Base-by-base conservation (phyloP, 2,329 filamentous ascomycete species). In the Calycina herbarum region DNA sequence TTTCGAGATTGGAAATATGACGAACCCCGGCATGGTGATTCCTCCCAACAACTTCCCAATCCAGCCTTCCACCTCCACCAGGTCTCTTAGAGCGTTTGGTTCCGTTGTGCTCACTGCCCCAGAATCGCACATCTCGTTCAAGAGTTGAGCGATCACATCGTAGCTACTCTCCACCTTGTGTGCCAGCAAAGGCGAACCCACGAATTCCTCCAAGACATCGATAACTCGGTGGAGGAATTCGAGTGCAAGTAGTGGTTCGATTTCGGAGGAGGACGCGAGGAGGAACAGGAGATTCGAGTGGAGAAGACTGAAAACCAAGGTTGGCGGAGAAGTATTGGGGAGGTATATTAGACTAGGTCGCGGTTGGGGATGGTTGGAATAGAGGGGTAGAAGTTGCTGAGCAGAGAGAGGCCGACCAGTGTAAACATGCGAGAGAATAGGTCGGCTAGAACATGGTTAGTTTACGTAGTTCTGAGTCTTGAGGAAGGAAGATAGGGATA, bases 41-140 rank as follows among this genome's bases (percentile, higher is more conserved):
- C 91, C 93, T 58, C 93, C 92, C 20, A 99, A 81, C 63, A 99
- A 78, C 78, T 94, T 97, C 71, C 92, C 93, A 78, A 98, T 86
- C 80, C 93, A 90, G 38, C 92, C 93, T 68, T 96, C 93, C 17
- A 96, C 92, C 76, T 97, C 94, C 15, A 99, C 93, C 15, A 94
- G 83, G 76, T 99, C 95, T 73, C 93, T 86, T 74, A 99, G 80
- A 24, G 94, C 92, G 81, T 99, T 98, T 10, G 92, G 91, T 77
- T 99, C 95, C 0, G 94, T 97, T 64, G 93, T 96, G 74, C 86
- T 91, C 42, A 97, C 85, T n/a, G 89, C 85, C 17, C 95, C 95
- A 51, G 89, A 92, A 82, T 99, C 95, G 77, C 95, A 97, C 91
- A 99, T 96, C 79, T 99, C 95, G 68, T 89, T 92, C 66, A 98